Percentiles rank a stretch among this genome's conserved stretches.
These are phyloP conservation scores for Xylariales sp. DNA, from an alignment of 2,329 filamentous ascomycete species.

Conservation along the genomic window DNA sequence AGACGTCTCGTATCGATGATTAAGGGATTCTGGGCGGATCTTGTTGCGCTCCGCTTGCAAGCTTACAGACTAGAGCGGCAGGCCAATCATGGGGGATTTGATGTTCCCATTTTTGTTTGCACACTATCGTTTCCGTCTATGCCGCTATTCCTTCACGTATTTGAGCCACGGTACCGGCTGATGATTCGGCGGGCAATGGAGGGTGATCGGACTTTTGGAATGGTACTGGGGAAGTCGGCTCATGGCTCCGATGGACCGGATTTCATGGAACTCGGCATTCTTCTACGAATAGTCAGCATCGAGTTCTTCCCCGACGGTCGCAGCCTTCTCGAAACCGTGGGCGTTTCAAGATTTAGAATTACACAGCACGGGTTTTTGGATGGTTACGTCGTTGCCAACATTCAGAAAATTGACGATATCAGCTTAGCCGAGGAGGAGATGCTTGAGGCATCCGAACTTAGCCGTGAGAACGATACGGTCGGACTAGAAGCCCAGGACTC, in stretches of 20 bases:
- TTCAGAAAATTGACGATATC: constrained; percentile 85
- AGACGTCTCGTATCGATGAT: constrained; percentile 71
- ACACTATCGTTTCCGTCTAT: constrained; percentile 84
- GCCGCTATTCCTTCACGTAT: constrained; percentile 90
- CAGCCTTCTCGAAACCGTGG: constrained; percentile 82
- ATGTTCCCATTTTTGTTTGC: constrained; percentile 82
- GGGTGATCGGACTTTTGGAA: constrained; percentile 81
- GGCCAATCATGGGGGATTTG: constrained; percentile 65
- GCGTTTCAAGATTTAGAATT: constrained; percentile 81
- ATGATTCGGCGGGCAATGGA: constrained; percentile 86
- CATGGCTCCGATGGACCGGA: constrained; percentile 47
- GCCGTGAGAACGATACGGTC: constrained; percentile 40
- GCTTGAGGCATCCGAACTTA: constrained; percentile 76
- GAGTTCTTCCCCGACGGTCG: constrained; percentile 82
- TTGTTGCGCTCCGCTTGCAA: constrained; percentile 68
- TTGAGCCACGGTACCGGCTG: constrained; percentile 89
- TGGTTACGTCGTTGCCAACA: constrained; percentile 80
- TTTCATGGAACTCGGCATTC: constrained; percentile 81
- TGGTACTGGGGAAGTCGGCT: constrained; percentile 77
- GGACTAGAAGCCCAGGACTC: constrained; percentile 39
- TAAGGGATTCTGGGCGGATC: constrained; percentile 74
- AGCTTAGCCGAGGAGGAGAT: constrained; percentile 82
- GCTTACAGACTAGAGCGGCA: constrained; percentile 68
- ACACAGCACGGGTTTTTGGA: constrained; percentile 73
- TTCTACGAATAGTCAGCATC: constrained; percentile 79